Conservation (phyloP, 257 asterid species). For the Euphrasia confusa region DNA sequence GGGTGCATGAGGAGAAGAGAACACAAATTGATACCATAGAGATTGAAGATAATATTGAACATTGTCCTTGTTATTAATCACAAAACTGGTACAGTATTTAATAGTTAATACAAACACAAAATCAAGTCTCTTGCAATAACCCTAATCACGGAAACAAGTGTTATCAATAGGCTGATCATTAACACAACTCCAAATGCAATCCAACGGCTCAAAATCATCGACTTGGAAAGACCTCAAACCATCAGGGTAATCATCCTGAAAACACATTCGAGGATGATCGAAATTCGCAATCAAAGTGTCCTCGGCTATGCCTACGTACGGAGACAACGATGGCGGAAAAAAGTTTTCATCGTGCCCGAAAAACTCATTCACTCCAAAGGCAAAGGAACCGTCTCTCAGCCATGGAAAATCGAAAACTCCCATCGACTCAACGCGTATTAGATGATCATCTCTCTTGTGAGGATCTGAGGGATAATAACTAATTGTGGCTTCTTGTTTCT, state of each 20-base stretch:
- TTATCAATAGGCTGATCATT: slow-evolving; percentile 35
- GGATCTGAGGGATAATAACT: background rate
- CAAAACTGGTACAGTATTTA: too few species aligned
- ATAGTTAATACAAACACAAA: too few species aligned
- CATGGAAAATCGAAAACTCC: slow-evolving; percentile 40
- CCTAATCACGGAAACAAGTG: slow-evolving; percentile 5
- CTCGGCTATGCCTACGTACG: slow-evolving; percentile 10
- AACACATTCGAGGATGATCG: slow-evolving; percentile 23
- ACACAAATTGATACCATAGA: too few species aligned
- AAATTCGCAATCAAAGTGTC: slow-evolving; percentile 19
- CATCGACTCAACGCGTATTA: background rate
- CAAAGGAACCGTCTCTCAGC: slow-evolving; percentile 30
- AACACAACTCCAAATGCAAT: slow-evolving; percentile 30
- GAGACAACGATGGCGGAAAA: slow-evolving; percentile 18
- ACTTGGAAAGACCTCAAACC: slow-evolving; percentile 22
- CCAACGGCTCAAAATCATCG: slow-evolving; percentile 29
- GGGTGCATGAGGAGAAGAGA: too few species aligned
- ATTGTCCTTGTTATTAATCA: too few species aligned
- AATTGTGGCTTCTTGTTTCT: slow-evolving; percentile 21
- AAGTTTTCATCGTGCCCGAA: slow-evolving; percentile 21
- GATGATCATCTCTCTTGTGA: background rate
- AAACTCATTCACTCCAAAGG: slow-evolving; percentile 24
- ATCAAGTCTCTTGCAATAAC: too few species aligned
- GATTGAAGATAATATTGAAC: too few species aligned
- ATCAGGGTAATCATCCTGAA: slow-evolving; percentile 18